phyloP scores from a whole-genome alignment of 1,139 yeast species.

The Maudiozyma humilis region DNA sequence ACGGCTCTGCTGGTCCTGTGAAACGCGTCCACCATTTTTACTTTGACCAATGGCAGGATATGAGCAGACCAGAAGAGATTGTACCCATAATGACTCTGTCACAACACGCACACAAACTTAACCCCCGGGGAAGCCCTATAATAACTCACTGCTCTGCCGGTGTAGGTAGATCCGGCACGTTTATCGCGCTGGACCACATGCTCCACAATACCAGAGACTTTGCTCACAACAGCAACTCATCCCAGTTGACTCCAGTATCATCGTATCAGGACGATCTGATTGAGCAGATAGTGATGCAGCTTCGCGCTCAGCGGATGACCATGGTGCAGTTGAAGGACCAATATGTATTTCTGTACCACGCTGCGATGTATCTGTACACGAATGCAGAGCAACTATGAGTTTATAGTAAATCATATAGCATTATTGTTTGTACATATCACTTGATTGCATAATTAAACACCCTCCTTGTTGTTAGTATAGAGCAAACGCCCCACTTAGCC shows the following conservation, averaged over 20 bases:
- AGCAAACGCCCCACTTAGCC: too few relatives aligned
- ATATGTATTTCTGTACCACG: slow-evolving; percentile 28
- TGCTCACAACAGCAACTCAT: slow-evolving; percentile 7
- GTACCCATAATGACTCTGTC: slow-evolving; percentile 28
- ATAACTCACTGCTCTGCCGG: slow-evolving; percentile 73
- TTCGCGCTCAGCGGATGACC: slow-evolving; percentile 23
- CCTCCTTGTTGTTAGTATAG: too few relatives aligned
- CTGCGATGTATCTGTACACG: slow-evolving; percentile 7
- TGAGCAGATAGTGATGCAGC: slow-evolving; percentile 29
- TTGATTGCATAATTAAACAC: too few relatives aligned
- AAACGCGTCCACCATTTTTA: slow-evolving; percentile 36
- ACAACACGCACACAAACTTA: slow-evolving; percentile 26
- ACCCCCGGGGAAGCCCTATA: slow-evolving; percentile 32
- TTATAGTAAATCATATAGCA: too few relatives aligned
- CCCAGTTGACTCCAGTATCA: neutral
- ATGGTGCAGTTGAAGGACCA: slow-evolving; percentile 33
- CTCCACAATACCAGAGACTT: slow-evolving; percentile 32
- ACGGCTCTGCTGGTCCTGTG: slow-evolving; percentile 15
- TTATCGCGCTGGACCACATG: slow-evolving; percentile 55
- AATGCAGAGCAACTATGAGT: too few relatives aligned
- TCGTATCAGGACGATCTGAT: slow-evolving; percentile 26
- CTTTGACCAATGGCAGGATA: slow-evolving; percentile 41
- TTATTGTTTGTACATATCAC: too few relatives aligned
- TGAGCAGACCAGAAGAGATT: slow-evolving; percentile 36
- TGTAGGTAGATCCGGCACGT: slow-evolving; percentile 72